Percentiles rank a stretch among this genome's conserved stretches.
Conservation (phyloP, 1,139 yeast species). For the Blastobotrys petasosporus region DNA sequence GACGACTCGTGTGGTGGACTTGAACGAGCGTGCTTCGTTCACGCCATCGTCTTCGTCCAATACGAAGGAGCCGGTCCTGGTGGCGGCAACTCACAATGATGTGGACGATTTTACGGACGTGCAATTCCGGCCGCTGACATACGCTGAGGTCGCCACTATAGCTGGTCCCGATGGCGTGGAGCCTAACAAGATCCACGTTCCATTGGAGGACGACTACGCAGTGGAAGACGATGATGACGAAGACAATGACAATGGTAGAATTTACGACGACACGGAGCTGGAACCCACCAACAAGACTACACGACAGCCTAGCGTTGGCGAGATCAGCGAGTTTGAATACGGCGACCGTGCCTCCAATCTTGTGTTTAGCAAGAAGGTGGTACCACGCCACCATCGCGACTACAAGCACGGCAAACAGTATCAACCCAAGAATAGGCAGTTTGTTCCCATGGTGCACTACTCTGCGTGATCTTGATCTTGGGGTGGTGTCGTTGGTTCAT, state of each 20-base stretch:
- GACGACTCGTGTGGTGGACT: conserved; percentile 9
- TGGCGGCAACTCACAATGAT: conserved; percentile 14
- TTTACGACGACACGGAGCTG: no score
- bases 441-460: no score
- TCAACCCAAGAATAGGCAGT: no score
- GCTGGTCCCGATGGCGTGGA: conserved; percentile 12
- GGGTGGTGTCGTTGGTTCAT: no score
- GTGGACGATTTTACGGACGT: conserved; percentile 41
- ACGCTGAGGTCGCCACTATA: conserved; percentile 47
- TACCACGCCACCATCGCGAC: not conserved
- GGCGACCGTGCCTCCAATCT: conserved; percentile 16
- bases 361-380: conserved; percentile 1
- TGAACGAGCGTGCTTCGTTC: conserved; percentile 1
- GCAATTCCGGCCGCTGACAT: conserved; percentile 42
- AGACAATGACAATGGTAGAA: not conserved
- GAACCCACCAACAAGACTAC: no score
- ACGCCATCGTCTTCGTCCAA: not conserved
- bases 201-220: not conserved
- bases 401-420: no score
- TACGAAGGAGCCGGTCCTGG: conserved; percentile 5
- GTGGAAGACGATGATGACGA: conserved; percentile 10
- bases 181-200: conserved; percentile 10
- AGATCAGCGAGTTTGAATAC: conserved; percentile 17
- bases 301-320: not conserved
- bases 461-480: no score